phyloP scores from a whole-genome alignment of 345 rosid species.

The Limnanthes douglasii region DNA sequence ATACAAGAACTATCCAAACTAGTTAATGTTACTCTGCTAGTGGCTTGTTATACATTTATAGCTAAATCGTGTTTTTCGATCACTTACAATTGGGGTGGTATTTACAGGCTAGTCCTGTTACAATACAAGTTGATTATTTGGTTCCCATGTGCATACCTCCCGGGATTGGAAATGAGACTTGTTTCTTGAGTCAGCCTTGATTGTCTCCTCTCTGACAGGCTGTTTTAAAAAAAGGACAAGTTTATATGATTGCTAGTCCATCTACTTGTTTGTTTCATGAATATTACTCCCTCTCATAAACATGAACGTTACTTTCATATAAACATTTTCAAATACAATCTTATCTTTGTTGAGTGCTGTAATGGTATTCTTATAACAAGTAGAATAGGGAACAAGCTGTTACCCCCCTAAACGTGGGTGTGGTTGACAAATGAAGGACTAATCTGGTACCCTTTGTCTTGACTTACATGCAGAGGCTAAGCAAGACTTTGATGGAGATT shows the following conservation, averaged over 20 bases:
- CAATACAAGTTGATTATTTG: not conserved
- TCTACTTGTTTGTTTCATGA: not conserved
- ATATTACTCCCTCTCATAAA: not conserved
- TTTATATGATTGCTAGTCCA: not conserved
- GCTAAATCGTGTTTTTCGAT: no score
- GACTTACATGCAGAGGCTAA: constrained; percentile 47
- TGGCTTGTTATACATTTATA: no score
- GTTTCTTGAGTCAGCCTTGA: no score
- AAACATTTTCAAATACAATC: not conserved
- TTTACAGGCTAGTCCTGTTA: not conserved
- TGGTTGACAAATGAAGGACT: not conserved
- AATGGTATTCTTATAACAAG: not conserved
- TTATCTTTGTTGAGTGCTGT: not conserved
- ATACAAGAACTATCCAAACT: not conserved
- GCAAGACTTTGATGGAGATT: constrained; percentile 49
- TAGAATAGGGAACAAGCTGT: not conserved
- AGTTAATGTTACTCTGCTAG: not conserved
- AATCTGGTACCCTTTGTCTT: not conserved
- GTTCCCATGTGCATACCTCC: not conserved
- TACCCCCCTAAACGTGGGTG: no score
- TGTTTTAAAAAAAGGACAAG: no score
- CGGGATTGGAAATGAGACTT: no score
- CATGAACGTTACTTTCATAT: not conserved
- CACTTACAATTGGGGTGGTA: no score
- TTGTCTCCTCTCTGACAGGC: no score